These are phyloP conservation scores for Physocladia obscura DNA, from an alignment of 192 early-diverging fungal species.

Conservation along the genomic window DNA sequence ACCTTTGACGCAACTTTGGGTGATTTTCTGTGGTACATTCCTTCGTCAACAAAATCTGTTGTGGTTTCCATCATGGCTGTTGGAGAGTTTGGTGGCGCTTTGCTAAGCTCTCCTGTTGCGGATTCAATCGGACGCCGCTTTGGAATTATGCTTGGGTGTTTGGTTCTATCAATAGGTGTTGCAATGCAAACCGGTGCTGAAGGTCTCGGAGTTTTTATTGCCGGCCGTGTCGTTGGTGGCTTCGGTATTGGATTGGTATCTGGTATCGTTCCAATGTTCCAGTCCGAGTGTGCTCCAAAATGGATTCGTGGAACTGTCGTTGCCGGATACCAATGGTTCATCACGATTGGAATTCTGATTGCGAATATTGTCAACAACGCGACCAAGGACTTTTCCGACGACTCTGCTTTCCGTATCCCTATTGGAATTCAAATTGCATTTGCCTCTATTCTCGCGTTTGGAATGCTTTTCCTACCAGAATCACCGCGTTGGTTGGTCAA, in stretches of 20 bases:
- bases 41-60: background rate
- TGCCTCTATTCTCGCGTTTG: constrained; percentile 20
- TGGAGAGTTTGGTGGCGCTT: background rate
- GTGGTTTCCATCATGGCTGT: constrained; percentile 1
- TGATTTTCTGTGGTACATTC: background rate
- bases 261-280: constrained; percentile 47
- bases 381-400: constrained; percentile 18
- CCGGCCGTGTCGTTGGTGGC: constrained; percentile 47
- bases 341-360: constrained; percentile 43
- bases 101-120: background rate
- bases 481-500: constrained; percentile 37
- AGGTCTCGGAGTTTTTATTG: constrained; percentile 34
- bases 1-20: background rate
- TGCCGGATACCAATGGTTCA: constrained; percentile 44
- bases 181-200: constrained; percentile 34
- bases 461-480: constrained; percentile 40
- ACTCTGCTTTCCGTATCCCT: constrained; percentile 32
- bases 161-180: constrained; percentile 26
- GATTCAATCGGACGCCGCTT: background rate
- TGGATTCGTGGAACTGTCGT: constrained; percentile 45
- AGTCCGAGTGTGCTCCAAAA: constrained; percentile 45
- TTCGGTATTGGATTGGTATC: constrained; percentile 45
- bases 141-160: background rate
- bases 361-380: constrained; percentile 36
- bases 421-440: constrained; percentile 33